Base-by-base conservation (phyloP, 208 protist species). In the Sergeia podlipaevii region DNA sequence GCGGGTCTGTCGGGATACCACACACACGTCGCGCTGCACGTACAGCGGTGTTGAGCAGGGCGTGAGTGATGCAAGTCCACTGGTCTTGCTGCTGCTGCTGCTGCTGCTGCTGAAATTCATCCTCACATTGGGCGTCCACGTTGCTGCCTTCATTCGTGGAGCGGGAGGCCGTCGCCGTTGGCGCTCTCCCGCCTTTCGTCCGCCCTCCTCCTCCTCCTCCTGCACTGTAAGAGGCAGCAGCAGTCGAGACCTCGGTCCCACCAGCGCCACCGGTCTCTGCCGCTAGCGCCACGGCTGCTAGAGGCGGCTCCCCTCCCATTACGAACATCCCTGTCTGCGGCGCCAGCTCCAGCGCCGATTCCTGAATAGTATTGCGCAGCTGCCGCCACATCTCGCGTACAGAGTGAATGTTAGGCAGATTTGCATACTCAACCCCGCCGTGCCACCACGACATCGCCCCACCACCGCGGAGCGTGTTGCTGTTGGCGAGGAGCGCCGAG, bases 361-460 rank as follows among this genome's bases (percentile, higher is more conserved):
- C 59, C 15, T 74, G n/a, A 27, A 83, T 26, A 8, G 65, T 65
- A 4, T 24, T 46, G 26, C 59, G 65, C 29, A 83, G 53, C 0
- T 38, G 21, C 15, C 58, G 44, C 52, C 69, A 79, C 17, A 66
- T 59, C 24, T 50, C 17, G 5, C 64, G 62, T 27, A 83, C 57
- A 1, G 42, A 47, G 45, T 83, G 76, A 20, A 83, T 83, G 50
- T 83, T 83, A 8, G 42, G 62, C 56, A 83, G 61, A 2, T 52
- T 51, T 2, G 65, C 65, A 51, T 66, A 71, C 51, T 71, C 62
- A 51, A 66, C 76, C 44, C 26, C 49, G 64, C 52, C 61, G 42
- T 23, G 45, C 18, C 45, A 64, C 52, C 58, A 60, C 21, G 55
- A 53, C 39, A 59, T 65, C 23, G 71, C 74, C 13, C 71, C 71